These are phyloP conservation scores for Annona cherimola DNA, from an alignment of 164 flowering plant genomes.

Conservation along the genomic window DNA sequence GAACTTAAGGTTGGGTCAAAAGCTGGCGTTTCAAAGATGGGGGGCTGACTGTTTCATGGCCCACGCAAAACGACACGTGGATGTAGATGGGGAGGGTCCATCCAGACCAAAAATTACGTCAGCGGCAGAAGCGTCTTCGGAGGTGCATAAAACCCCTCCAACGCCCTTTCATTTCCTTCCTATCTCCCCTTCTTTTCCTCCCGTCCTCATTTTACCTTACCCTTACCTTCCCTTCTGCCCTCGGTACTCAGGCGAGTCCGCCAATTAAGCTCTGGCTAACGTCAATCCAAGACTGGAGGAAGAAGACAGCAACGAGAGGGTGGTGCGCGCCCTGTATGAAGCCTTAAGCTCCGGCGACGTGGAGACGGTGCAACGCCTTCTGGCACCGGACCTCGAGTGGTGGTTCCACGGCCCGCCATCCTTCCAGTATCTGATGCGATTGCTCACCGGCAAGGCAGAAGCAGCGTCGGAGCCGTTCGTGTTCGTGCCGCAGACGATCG, in stretches of 20 bases:
- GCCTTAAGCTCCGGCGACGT: slow-evolving; percentile 77
- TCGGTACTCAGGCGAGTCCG: background rate
- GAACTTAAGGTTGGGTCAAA: background rate
- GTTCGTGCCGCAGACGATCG: slow-evolving; percentile 8
- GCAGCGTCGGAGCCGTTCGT: background rate
- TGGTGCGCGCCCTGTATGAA: slow-evolving; percentile 77
- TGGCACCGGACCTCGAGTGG: slow-evolving; percentile 88
- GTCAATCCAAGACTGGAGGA: slow-evolving; percentile 50
- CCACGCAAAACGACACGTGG: background rate
- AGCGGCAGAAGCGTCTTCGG: background rate
- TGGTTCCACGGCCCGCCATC: slow-evolving; percentile 97
- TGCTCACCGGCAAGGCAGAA: slow-evolving; percentile 40
- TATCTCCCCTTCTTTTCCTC: background rate
- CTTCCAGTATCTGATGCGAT: slow-evolving; percentile 80
- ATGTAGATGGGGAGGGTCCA: too few species aligned
- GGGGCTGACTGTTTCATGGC: background rate
- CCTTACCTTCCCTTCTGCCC: background rate
- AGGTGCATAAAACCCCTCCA: background rate
- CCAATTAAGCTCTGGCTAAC: slow-evolving; percentile 60
- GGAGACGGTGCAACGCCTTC: slow-evolving; percentile 47
- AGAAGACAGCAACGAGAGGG: slow-evolving; percentile 27
- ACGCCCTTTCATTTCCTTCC: background rate
- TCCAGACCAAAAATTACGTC: background rate
- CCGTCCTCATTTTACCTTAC: background rate
- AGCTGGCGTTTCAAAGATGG: background rate